A percentile compares a stretch with the other conserved stretches of the same genome.
Evolutionary conservation across 352 stramenopile genomes (phyloP).

Genomic region (Saprolegnia parasitica): DNA sequence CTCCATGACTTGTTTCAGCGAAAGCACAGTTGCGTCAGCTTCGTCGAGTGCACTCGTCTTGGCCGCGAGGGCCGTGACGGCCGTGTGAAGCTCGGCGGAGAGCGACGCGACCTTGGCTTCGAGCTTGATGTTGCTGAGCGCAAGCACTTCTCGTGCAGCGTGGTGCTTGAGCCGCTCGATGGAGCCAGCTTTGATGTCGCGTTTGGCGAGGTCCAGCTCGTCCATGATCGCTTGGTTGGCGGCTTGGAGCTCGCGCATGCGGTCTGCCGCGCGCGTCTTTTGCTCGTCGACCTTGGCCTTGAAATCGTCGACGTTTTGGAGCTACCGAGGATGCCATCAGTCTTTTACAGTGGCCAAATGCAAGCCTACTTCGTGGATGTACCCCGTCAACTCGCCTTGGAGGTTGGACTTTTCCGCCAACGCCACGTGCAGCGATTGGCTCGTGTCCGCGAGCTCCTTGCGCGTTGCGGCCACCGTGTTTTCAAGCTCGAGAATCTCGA

Average conservation of each 20-base stretch:
- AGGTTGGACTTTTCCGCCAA: slow-evolving; percentile 52
- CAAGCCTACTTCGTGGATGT: not conserved
- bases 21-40: slow-evolving; percentile 32
- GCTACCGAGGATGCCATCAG: no score
- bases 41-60: slow-evolving; percentile 46
- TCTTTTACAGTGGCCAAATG: not conserved
- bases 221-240: slow-evolving; percentile 39
- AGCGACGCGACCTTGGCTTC: slow-evolving; percentile 9
- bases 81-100: not conserved
- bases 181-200: slow-evolving; percentile 43
- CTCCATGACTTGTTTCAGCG: slow-evolving; percentile 48
- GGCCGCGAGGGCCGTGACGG: slow-evolving; percentile 37
- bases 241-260: slow-evolving; percentile 24
- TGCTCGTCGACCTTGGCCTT: slow-evolving; percentile 6
- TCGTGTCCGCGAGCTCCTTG: slow-evolving; percentile 48
- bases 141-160: not conserved
- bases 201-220: slow-evolving; percentile 57
- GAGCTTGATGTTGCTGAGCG: not conserved
- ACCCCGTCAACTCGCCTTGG: slow-evolving; percentile 47
- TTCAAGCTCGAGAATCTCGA: slow-evolving; percentile 70
- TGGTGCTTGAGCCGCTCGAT: slow-evolving; percentile 58
- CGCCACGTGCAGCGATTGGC: slow-evolving; percentile 57
- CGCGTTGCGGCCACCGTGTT: slow-evolving; percentile 60
- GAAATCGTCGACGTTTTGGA: not conserved
- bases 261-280: slow-evolving; percentile 14